These are phyloP conservation scores for Phlegmacium glaucopus DNA, from an alignment of 768 basidiomycete genomes.

Conservation along the genomic window DNA sequence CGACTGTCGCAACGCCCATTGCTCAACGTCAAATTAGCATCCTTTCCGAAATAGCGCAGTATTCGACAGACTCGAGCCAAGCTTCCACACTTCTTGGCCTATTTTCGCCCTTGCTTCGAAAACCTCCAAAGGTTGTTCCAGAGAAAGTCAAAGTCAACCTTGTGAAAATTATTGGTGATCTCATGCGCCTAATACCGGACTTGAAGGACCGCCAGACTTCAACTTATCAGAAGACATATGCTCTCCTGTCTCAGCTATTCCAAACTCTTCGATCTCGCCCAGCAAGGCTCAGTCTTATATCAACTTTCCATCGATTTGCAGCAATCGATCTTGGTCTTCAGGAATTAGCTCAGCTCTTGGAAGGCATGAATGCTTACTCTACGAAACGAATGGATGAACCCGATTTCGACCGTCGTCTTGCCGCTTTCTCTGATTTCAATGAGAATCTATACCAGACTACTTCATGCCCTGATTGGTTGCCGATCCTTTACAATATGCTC, in stretches of 20 bases:
- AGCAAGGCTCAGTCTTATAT: conserved; percentile 67
- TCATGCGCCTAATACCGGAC: conserved; percentile 68
- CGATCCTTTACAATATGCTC: conserved; percentile 79
- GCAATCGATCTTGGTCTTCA: conserved; percentile 44
- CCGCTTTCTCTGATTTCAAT: conserved; percentile 73
- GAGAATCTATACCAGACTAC: conserved; percentile 54
- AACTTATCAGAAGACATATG: conserved; percentile 52
- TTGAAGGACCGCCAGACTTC: conserved; percentile 41
- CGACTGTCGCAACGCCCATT: conserved; percentile 54
- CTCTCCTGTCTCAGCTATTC: conserved; percentile 73
- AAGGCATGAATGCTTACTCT: conserved; percentile 83
- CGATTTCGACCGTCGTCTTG: conserved; percentile 83
- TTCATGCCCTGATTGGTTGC: conserved; percentile 66
- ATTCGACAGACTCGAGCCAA: conserved; percentile 65
- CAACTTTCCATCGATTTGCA: conserved; percentile 54
- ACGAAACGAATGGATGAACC: conserved; percentile 81
- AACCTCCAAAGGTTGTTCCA: conserved; percentile 68
- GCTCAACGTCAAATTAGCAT: conserved; percentile 81
- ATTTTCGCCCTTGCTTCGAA: conserved; percentile 77
- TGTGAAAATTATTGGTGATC: conserved; percentile 62
- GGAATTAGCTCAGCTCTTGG: conserved; percentile 51
- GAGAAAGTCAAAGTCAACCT: conserved; percentile 87
- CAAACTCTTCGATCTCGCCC: conserved; percentile 68
- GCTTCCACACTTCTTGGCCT: conserved; percentile 69
- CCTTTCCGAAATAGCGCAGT: conserved; percentile 75